phyloP scores from a whole-genome alignment of 257 asterid genomes.

The Plantago ovata region DNA sequence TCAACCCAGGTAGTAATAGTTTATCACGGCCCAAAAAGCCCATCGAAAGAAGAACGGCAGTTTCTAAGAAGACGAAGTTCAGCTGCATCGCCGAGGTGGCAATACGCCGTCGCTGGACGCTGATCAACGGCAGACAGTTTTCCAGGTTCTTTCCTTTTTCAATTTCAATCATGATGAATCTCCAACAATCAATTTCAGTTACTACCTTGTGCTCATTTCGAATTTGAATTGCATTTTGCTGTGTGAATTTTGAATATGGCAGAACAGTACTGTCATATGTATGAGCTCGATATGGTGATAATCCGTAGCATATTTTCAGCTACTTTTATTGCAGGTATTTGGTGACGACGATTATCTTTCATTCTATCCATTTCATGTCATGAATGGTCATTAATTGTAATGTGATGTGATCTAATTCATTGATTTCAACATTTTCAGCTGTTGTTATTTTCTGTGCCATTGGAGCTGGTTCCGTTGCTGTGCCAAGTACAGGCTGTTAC shows the following conservation, averaged over 20 bases:
- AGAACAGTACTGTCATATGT: neutral
- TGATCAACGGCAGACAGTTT: neutral
- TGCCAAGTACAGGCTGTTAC: conserved; percentile 74
- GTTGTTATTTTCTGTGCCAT: conserved; percentile 45
- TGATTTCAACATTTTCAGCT: conserved; percentile 27
- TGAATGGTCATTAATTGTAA: too few species aligned
- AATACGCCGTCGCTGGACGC: too few species aligned
- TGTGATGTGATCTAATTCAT: conserved; percentile 8
- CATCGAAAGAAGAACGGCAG: too few species aligned
- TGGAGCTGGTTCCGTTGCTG: conserved; percentile 64
- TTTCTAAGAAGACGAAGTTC: too few species aligned
- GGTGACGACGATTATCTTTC: neutral
- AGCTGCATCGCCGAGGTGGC: too few species aligned
- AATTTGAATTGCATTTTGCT: neutral
- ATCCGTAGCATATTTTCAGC: neutral
- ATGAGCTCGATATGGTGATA: neutral
- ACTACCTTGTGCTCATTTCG: neutral
- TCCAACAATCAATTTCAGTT: neutral
- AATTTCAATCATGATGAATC: neutral
- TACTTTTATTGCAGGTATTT: neutral
- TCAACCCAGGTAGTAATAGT: too few species aligned
- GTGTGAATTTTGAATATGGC: neutral
- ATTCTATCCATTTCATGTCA: neutral
- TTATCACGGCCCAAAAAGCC: too few species aligned
- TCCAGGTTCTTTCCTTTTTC: neutral